Evolutionary conservation across 1,139 yeast species (phyloP).

Genomic region (Taiozyma onychis): DNA sequence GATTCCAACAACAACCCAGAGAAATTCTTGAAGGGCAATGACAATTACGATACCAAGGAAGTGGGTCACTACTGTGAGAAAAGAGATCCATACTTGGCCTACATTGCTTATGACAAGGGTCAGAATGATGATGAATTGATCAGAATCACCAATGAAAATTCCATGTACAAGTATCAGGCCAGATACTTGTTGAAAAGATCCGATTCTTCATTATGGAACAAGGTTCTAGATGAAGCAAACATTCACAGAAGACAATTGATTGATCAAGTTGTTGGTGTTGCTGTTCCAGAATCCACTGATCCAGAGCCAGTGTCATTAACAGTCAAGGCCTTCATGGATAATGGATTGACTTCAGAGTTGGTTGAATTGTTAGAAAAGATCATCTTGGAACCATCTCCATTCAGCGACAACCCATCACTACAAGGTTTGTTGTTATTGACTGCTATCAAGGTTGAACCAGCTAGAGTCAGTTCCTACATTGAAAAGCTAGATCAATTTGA

Average conservation of each 20-base stretch:
- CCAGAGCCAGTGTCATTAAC: constrained; percentile 96
- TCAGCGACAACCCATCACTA: constrained; percentile 88
- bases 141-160: constrained; percentile 89
- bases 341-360: constrained; percentile 86
- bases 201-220: constrained; percentile 75
- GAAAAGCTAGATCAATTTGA: constrained; percentile 90
- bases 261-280: constrained; percentile 93
- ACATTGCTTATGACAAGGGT: constrained; percentile 95
- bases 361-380: constrained; percentile 93
- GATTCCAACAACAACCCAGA: constrained; percentile 98
- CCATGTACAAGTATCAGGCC: constrained; percentile 98
- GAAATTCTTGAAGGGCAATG: constrained; percentile 88
- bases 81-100: constrained; percentile 97
- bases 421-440: constrained; percentile 91
- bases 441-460: constrained; percentile 90
- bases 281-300: constrained; percentile 90
- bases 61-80: constrained; percentile 99
- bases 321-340: constrained; percentile 95
- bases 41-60: constrained; percentile 80
- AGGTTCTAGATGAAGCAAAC: constrained; percentile 71
- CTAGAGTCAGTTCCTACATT: constrained; percentile 76
- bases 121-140: constrained; percentile 84
- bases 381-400: constrained; percentile 94
- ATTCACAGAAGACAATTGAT: constrained; percentile 84
- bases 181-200: constrained; percentile 86